Conservation (phyloP, 305 asterid species). For the Fraxinus dipetala region DNA sequence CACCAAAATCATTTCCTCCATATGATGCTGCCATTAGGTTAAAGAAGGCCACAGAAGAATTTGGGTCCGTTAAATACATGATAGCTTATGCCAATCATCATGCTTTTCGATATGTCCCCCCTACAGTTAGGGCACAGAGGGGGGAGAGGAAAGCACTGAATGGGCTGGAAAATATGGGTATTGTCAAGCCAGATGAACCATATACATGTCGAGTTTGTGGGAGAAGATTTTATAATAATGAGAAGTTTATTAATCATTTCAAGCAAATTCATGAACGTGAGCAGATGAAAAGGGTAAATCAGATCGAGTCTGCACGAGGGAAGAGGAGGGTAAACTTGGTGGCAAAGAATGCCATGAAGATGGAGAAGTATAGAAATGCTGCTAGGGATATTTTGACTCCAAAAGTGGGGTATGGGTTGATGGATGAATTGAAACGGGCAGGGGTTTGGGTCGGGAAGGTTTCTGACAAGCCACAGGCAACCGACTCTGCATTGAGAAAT, state of each 20-base stretch:
- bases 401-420: constrained; percentile 68
- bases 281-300: constrained; percentile 66
- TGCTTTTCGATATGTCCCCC: constrained; percentile 70
- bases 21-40: constrained; percentile 71
- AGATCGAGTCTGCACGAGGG: constrained; percentile 80
- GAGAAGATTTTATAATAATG: constrained; percentile 64
- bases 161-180: constrained; percentile 51
- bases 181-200: constrained; percentile 53
- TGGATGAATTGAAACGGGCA: constrained; percentile 69
- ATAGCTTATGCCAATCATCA: constrained; percentile 74
- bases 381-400: constrained; percentile 69
- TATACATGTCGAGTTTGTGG: constrained; percentile 78
- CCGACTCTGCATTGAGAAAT: constrained; percentile 60
- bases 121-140: constrained; percentile 48
- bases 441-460: constrained; percentile 78
- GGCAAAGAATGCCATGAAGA: constrained; percentile 66
- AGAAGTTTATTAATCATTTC: constrained; percentile 65
- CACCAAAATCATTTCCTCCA: constrained; percentile 67
- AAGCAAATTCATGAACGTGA: constrained; percentile 80
- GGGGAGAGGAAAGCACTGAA: constrained; percentile 50
- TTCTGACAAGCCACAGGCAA: constrained; percentile 71
- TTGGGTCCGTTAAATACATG: constrained; percentile 73
- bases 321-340: constrained; percentile 69
- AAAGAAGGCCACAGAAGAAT: constrained; percentile 55
- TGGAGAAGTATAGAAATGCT: constrained; percentile 79